Evolutionary conservation across 108 stramenopile genomes (phyloP).

Genomic region (Nitzschia sp.): DNA sequence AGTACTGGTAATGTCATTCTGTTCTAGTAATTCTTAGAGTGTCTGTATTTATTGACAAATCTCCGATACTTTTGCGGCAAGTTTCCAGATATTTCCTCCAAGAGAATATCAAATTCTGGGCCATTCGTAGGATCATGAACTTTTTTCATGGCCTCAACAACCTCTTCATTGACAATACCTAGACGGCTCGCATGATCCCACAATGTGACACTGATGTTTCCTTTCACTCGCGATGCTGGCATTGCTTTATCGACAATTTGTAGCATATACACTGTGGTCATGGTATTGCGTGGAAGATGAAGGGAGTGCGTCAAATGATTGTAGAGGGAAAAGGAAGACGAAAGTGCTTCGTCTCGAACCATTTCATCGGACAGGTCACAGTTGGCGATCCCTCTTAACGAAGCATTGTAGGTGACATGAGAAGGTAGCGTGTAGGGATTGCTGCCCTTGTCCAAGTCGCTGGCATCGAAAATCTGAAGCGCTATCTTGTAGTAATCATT

Average conservation of each 20-base stretch:
- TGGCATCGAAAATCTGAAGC: constrained; percentile 3
- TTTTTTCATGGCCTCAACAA: constrained; percentile 40
- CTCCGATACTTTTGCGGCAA: constrained; percentile 33
- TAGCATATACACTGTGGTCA: constrained; percentile 47
- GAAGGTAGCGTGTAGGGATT: constrained; percentile 43
- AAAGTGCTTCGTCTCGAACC: constrained; percentile 56
- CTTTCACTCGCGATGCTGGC: constrained; percentile 57
- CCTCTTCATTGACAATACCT: constrained; percentile 53
- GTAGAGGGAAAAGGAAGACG: constrained; percentile 49
- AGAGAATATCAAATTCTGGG: constrained; percentile 26
- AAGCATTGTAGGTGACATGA: constrained; percentile 69
- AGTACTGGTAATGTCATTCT: too few species aligned
- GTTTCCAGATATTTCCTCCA: constrained; percentile 17
- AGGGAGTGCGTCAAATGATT: constrained; percentile 38
- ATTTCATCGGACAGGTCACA: constrained; percentile 20
- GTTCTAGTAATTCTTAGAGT: constrained; percentile 34
- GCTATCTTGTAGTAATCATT: constrained; percentile 3
- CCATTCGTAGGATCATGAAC: constrained; percentile 24
- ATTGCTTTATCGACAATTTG: constrained; percentile 46
- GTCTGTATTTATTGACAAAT: constrained; percentile 25
- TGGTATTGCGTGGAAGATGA: constrained; percentile 52
- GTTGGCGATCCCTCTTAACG: constrained; percentile 54
- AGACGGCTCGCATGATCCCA: constrained; percentile 59
- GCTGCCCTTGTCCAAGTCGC: constrained; percentile 12
- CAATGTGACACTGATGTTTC: constrained; percentile 69